Evolutionary conservation across 2,329 filamentous ascomycete species (phyloP).

Genomic region (Diaporthe batatas): DNA sequence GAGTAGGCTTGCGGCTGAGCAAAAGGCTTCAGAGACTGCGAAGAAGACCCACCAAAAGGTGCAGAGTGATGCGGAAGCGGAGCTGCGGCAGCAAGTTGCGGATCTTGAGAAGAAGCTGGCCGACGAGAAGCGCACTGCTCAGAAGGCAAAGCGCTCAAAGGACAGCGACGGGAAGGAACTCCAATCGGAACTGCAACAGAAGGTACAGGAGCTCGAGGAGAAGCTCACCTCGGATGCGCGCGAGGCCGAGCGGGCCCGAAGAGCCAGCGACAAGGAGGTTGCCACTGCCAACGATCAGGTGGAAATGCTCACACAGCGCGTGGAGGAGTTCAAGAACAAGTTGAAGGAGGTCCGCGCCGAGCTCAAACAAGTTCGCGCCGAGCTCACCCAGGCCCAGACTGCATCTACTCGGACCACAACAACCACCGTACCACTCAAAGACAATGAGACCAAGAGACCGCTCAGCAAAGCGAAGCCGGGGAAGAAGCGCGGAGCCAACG

Average conservation of each 20-base stretch:
- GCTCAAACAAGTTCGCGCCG: conserved; percentile 72
- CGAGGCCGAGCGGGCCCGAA: conserved; percentile 49
- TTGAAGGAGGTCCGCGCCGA: conserved; percentile 78
- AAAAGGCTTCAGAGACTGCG: conserved; percentile 56
- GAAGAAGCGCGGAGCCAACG: conserved; percentile 62
- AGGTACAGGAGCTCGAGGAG: conserved; percentile 57
- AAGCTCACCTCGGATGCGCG: conserved; percentile 51
- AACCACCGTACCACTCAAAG: conserved; percentile 46
- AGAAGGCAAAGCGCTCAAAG: conserved; percentile 52
- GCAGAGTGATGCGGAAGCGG: conserved; percentile 58
- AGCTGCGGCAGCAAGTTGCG: conserved; percentile 55
- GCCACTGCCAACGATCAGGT: conserved; percentile 73
- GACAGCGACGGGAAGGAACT: conserved; percentile 50
- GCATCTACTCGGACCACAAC: conserved; percentile 42
- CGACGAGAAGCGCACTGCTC: conserved; percentile 40
- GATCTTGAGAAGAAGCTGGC: conserved; percentile 50
- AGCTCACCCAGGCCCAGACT: conserved; percentile 56
- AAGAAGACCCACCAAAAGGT: conserved; percentile 45
- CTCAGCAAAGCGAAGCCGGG: conserved; percentile 53
- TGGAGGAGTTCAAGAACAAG: conserved; percentile 78
- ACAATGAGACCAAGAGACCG: conserved; percentile 47
- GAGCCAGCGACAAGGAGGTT: conserved; percentile 65
- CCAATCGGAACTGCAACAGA: conserved; percentile 49
- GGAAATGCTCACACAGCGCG: conserved; percentile 76
- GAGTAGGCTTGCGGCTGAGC: conserved; percentile 73